phyloP scores from a whole-genome alignment of 2,329 filamentous ascomycete species.

The Pezicula neosporulosa region DNA sequence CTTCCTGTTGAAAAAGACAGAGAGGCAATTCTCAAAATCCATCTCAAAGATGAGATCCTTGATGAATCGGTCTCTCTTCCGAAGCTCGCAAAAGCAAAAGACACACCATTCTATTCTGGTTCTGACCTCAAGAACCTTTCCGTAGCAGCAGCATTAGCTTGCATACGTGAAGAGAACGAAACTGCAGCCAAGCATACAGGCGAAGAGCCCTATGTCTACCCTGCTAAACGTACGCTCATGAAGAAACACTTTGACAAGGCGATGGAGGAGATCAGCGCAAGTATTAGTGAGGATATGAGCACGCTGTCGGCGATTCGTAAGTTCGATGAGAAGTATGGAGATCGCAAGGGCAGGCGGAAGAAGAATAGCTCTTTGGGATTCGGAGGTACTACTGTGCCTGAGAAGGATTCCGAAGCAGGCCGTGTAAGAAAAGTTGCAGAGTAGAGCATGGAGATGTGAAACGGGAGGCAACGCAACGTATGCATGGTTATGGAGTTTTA shows the following conservation, averaged over 20 bases:
- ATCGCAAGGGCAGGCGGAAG: constrained; percentile 66
- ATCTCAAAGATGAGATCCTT: constrained; percentile 65
- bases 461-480: neutral
- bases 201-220: constrained; percentile 48
- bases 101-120: constrained; percentile 75
- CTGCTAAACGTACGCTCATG: constrained; percentile 63
- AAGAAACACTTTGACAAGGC: constrained; percentile 79
- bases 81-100: constrained; percentile 59
- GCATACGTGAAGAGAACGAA: constrained; percentile 70
- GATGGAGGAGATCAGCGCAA: constrained; percentile 84
- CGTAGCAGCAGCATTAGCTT: constrained; percentile 75
- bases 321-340: constrained; percentile 94
- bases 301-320: constrained; percentile 82
- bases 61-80: constrained; percentile 58
- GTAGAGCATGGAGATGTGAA: neutral
- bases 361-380: constrained; percentile 57
- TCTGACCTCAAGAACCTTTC: constrained; percentile 81
- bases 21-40: constrained; percentile 65
- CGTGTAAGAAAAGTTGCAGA: constrained; percentile 26
- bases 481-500: neutral
- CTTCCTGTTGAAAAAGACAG: constrained; percentile 65
- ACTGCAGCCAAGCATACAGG: constrained; percentile 33
- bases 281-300: constrained; percentile 91
- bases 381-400: constrained; percentile 30
- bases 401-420: constrained; percentile 27